Percentiles rank a stretch among this genome's conserved stretches.
Evolutionary conservation across 495 filamentous ascomycete species (phyloP).

Genomic region (Xylaria longipes): DNA sequence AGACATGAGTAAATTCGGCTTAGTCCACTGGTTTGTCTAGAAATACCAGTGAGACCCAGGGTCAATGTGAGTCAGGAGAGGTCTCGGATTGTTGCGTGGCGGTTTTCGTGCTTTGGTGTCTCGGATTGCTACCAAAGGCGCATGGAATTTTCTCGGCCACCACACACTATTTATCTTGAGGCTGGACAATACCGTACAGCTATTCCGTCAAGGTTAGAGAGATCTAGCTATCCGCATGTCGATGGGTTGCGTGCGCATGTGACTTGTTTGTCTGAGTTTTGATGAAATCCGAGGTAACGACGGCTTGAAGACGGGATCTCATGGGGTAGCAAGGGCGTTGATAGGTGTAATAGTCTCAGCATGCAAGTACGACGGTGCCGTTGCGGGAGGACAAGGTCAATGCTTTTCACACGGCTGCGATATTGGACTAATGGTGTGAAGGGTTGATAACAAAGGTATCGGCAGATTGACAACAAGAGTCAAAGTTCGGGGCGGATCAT

Average conservation of each 20-base stretch:
- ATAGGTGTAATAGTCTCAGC: conserved; percentile 9
- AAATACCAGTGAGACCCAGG: not conserved
- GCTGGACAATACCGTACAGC: not conserved
- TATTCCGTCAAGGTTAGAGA: not conserved
- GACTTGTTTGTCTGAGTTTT: not conserved
- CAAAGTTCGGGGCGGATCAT: not conserved
- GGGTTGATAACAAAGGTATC: not conserved
- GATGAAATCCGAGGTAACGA: not conserved
- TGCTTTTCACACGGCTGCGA: conserved; percentile 3
- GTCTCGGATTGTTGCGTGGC: conserved; percentile 8
- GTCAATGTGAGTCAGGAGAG: conserved; percentile 7
- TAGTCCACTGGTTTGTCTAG: not conserved
- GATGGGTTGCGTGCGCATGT: conserved; percentile 13
- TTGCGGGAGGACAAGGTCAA: not conserved
- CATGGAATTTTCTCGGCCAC: not conserved
- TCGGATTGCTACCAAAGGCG: not conserved
- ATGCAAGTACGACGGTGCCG: conserved; percentile 5
- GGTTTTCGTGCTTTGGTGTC: conserved; percentile 2
- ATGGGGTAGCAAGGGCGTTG: conserved; percentile 6
- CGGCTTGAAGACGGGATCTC: conserved; percentile 13
- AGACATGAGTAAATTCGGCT: not conserved
- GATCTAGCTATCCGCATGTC: not conserved
- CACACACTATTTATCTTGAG: conserved; percentile 12
- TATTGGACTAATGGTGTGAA: not conserved
- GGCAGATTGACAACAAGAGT: conserved; percentile 1